Percentiles rank a stretch among this genome's conserved stretches.
Conservation (phyloP, 805 yeast species). For the Starmerella sp. region DNA sequence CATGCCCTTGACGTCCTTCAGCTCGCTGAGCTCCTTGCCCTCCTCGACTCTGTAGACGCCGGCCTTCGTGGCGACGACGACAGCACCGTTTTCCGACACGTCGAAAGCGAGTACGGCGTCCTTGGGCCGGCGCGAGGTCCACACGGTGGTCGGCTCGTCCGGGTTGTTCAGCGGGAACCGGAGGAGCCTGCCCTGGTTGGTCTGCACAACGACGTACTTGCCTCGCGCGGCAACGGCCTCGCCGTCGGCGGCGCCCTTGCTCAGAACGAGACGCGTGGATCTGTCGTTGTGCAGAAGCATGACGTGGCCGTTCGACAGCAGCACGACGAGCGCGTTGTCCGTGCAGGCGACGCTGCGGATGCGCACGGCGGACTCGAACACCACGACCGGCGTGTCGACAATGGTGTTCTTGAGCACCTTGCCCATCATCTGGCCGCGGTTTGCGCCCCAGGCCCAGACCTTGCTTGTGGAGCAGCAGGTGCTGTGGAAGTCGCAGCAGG, state of each 20-base stretch:
- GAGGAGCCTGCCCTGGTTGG: constrained; percentile 12
- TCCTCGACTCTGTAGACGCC: constrained; percentile 19
- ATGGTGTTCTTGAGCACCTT: constrained; percentile 6
- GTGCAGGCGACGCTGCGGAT: constrained; percentile 15
- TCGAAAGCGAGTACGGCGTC: constrained; percentile 17
- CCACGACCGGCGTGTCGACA: constrained; percentile 14
- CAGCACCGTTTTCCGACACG: constrained; percentile 18
- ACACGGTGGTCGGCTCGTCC: constrained; percentile 9
- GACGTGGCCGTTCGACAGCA: constrained; percentile 12
- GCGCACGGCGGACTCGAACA: constrained; percentile 3
- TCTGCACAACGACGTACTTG: constrained; percentile 11
- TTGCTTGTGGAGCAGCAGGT: constrained; percentile 8
- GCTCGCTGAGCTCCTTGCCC: constrained; percentile 8
- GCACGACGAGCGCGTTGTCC: constrained; percentile 16
- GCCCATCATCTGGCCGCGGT: constrained; percentile 21
- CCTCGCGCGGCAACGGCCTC: constrained; percentile 15
- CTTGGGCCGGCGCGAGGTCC: constrained; percentile 13
- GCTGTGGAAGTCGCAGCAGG: constrained; percentile 16
- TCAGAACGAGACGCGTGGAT: not conserved
- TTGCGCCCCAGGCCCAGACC: constrained; percentile 23
- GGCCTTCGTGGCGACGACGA: constrained; percentile 18
- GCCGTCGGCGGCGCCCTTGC: constrained; percentile 1
- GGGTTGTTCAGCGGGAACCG: not conserved
- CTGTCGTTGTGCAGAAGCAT: constrained; percentile 4
- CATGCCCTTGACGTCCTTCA: constrained; percentile 12